These are phyloP conservation scores for Paracamarosporium sp. DNA, from an alignment of 2,329 filamentous ascomycete genomes.

Conservation along the genomic window DNA sequence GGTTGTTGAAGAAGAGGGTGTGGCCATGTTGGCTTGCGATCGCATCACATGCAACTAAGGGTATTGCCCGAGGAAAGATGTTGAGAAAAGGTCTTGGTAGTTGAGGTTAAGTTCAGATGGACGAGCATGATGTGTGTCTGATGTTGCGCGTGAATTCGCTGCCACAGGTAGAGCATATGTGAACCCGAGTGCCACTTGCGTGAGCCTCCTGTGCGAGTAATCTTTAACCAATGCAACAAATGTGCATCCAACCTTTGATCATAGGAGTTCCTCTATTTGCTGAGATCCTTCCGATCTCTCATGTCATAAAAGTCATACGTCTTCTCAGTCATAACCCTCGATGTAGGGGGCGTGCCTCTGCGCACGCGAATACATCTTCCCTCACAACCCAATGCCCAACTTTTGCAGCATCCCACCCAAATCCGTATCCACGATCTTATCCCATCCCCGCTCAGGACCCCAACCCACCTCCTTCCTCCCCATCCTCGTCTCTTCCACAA, in stretches of 20 bases:
- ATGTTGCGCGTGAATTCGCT: not conserved
- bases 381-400: slow-evolving; percentile 24
- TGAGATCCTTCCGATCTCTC: too few relatives aligned
- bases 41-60: not conserved
- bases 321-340: too few relatives aligned
- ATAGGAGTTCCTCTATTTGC: too few relatives aligned
- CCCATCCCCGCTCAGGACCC: slow-evolving; percentile 73
- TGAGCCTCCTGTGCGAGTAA: not conserved
- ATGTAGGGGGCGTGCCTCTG: too few relatives aligned
- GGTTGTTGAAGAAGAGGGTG: slow-evolving; percentile 2
- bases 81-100: not conserved
- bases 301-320: too few relatives aligned
- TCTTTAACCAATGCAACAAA: not conserved
- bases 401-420: slow-evolving; percentile 33
- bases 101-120: not conserved
- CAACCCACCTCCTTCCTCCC: slow-evolving; percentile 65
- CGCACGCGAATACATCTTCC: not conserved
- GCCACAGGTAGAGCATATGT: not conserved
- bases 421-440: slow-evolving; percentile 41
- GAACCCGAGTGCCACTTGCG: not conserved
- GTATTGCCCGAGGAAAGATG: not conserved
- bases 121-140: not conserved
- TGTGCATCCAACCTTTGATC: too few relatives aligned
- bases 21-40: slow-evolving; percentile 5
- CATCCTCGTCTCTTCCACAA: slow-evolving; percentile 61